These are phyloP conservation scores for Clonostachys chloroleuca DNA, from an alignment of 2,329 filamentous ascomycete species.

Conservation along the genomic window DNA sequence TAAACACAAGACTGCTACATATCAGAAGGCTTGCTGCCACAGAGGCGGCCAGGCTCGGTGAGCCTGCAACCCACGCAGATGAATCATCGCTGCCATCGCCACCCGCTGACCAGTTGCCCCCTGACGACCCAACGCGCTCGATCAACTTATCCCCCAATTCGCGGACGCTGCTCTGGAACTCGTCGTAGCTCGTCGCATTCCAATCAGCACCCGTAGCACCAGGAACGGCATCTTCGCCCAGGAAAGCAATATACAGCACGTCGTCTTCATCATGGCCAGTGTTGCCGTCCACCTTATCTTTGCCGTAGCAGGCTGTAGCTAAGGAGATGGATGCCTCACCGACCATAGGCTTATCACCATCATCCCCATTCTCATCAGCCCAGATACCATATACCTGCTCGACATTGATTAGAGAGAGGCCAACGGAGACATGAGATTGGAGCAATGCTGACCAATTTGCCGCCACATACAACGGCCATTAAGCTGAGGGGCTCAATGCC, in stretches of 20 bases:
- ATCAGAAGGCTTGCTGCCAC: no score
- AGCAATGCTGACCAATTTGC: constrained; percentile 29
- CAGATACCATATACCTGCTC: constrained; percentile 43
- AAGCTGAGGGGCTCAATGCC: constrained; percentile 46
- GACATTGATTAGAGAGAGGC: no score
- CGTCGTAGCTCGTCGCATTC: constrained; percentile 38
- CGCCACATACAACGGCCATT: constrained; percentile 49
- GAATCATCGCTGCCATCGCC: no score
- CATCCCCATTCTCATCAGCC: constrained; percentile 50
- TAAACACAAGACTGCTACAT: no score
- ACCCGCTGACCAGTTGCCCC: no score
- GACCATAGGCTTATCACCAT: constrained; percentile 28
- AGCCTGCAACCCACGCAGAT: no score
- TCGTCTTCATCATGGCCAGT: constrained; percentile 51
- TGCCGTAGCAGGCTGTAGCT: constrained; percentile 40
- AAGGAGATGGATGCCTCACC: constrained; percentile 33
- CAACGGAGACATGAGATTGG: no score
- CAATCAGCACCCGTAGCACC: constrained; percentile 48
- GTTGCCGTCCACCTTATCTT: constrained; percentile 42
- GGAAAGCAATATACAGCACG: constrained; percentile 59
- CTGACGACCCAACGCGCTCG: no score
- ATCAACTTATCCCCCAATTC: constrained; percentile 47
- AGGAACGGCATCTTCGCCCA: constrained; percentile 50
- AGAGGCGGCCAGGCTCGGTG: no score
- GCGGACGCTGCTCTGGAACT: constrained; percentile 50